These are phyloP conservation scores for Coniophora puteana DNA, from an alignment of 1,284 basidiomycete species.

Conservation along the genomic window DNA sequence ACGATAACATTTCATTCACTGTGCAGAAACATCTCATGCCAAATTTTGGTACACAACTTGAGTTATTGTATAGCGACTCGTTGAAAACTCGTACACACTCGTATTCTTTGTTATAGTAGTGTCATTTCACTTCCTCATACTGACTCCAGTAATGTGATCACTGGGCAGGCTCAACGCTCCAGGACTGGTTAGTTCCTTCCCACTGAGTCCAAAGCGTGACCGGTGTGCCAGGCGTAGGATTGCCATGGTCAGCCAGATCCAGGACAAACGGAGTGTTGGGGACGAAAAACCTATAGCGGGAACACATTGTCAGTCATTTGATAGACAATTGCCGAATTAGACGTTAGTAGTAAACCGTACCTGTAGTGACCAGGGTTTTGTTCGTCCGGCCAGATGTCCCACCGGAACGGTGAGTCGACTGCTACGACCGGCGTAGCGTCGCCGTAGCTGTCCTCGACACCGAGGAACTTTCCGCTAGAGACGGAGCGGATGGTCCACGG, in stretches of 20 bases:
- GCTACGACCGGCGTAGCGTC: constrained; percentile 29
- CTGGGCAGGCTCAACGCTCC: no score
- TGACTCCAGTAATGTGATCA: no score
- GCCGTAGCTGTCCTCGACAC: constrained; percentile 23
- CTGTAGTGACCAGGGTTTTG: constrained; percentile 28
- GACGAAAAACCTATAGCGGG: constrained; percentile 15
- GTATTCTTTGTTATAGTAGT: no score
- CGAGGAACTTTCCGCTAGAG: constrained; percentile 37
- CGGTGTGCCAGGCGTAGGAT: constrained; percentile 20
- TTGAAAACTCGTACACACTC: no score
- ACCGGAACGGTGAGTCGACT: constrained; percentile 31
- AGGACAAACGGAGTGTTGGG: constrained; percentile 15
- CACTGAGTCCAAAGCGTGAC: constrained; percentile 22
- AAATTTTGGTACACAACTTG: no score
- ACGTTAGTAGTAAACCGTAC: no score
- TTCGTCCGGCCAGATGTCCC: constrained; percentile 40
- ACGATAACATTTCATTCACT: no score
- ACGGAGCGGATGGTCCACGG: constrained; percentile 35
- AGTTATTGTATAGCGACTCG: no score
- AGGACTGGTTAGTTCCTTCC: constrained; percentile 22
- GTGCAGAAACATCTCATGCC: no score
- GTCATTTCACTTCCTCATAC: no score
- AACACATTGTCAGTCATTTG: neutral
- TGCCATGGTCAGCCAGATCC: constrained; percentile 25
- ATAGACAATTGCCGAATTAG: neutral